Evolutionary conservation across 345 rosid genomes (phyloP), one percentile per base, ranked within the genome.

Genomic region (Salix caprea): DNA sequence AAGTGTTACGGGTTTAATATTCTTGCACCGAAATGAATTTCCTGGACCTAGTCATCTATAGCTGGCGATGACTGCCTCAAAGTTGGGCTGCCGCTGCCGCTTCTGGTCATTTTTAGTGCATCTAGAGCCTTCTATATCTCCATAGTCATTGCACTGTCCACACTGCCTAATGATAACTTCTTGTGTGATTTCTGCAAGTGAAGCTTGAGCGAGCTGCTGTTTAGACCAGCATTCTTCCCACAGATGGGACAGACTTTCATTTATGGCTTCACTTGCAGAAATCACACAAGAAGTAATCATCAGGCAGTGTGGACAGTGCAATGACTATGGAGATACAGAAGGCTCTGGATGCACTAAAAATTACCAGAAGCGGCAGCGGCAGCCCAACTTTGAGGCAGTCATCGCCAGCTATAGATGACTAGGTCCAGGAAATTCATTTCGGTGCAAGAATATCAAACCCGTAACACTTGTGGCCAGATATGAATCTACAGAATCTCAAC

Each of bases 231-330:
- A 82, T 91, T 89, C 80, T 96, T 92, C 75, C 99, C 97, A 50
- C 99, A 94, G 19, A 94, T 89, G 18, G 98, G 92, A 78, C 99
- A 96, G 6, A 94, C 92, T 85, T 91, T 92, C 92, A 96, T 90
- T 72, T 77, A n/a, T 91, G 76, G 81, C 95, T 94, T 65, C 98
- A 96, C 81, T 82, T 96, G 77, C 99, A 94, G 80, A 96, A 94
- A 77, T 79, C 90, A 52, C 99, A 96, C 81, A 92, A 86, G 85
- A 91, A 88, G 84, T 78, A 92, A 44, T 93, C 98, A 36, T 92
- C 98, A 16, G 97, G 98, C 70, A 94, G 99, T 28, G 99, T 96
- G 21, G 99, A 94, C 83, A 94, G 99, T 79, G 99, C 99, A 71
- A 96, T 96, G 97, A 92, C 84, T n/a, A 89, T 91, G 97, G 99